Evolutionary conservation across 2,329 filamentous ascomycete genomes (phyloP).

Genomic region (Ilyonectria mors-panacis): DNA sequence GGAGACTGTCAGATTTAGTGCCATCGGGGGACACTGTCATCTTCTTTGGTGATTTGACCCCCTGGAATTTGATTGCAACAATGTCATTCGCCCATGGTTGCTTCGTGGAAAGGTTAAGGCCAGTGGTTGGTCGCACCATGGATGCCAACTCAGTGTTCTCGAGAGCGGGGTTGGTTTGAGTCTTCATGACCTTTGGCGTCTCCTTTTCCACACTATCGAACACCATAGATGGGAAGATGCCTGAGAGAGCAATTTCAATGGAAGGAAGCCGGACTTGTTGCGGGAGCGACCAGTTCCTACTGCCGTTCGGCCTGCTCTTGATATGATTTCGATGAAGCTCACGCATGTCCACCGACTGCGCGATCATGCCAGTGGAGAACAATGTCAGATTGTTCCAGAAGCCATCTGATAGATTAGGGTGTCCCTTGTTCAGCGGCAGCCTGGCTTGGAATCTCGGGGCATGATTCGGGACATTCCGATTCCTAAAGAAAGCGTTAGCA

Average conservation of each 20-base stretch:
- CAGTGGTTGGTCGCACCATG: constrained; percentile 41
- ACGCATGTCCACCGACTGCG: constrained; percentile 65
- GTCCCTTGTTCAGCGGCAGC: constrained; percentile 61
- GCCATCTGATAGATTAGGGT: constrained; percentile 61
- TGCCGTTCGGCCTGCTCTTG: constrained; percentile 54
- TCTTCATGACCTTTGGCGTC: constrained; percentile 14
- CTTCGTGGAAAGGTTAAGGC: constrained; percentile 42
- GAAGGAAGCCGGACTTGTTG: constrained; percentile 63
- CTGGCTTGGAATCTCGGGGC: constrained; percentile 53
- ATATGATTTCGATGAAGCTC: constrained; percentile 63
- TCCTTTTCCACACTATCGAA: constrained; percentile 42
- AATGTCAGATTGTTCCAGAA: constrained; percentile 69
- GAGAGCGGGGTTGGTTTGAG: constrained; percentile 9
- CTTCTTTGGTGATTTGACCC: constrained; percentile 52
- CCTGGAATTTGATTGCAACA: constrained; percentile 71
- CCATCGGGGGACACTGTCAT: constrained; percentile 32
- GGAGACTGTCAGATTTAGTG: constrained; percentile 28
- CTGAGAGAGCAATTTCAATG: constrained; percentile 65
- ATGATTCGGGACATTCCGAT: constrained; percentile 45
- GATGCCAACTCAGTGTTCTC: constrained; percentile 42
- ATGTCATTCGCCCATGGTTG: constrained; percentile 72
- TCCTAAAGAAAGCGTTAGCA: constrained; percentile 44
- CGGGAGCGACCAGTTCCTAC: constrained; percentile 57
- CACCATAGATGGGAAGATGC: constrained; percentile 58
- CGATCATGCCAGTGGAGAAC: constrained; percentile 66